A percentile compares a stretch with the other conserved stretches of the same genome.
phyloP scores from a whole-genome alignment of 306 rosid species.

The Herpetospermum pedunculosum region DNA sequence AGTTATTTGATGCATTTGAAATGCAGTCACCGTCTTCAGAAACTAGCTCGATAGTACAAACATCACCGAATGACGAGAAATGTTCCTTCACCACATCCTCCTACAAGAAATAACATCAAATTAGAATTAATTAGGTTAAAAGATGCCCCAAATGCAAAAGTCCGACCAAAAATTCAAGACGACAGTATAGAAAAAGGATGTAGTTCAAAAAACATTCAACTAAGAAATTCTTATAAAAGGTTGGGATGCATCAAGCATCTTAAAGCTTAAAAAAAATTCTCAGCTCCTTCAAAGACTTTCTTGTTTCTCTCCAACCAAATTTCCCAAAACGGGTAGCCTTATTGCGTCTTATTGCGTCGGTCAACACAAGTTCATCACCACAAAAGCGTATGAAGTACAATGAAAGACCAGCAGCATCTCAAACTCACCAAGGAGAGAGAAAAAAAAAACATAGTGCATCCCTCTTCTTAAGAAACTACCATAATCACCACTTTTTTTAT shows the following conservation, averaged over 20 bases:
- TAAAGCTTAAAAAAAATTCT: not conserved
- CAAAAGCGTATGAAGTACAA: not conserved
- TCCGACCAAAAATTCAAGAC: not conserved
- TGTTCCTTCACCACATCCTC: constrained; percentile 65
- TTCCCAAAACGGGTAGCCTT: not conserved
- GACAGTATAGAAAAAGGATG: not conserved
- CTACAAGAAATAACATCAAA: constrained; percentile 17
- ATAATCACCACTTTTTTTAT: not conserved
- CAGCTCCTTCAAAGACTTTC: not conserved
- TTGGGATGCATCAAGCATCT: not conserved
- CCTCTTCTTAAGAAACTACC: not conserved
- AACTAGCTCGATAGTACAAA: constrained; percentile 38
- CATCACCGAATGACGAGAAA: constrained; percentile 55
- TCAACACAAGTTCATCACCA: not conserved
- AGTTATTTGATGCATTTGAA: constrained; percentile 27
- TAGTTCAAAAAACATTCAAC: not conserved
- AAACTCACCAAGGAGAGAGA: not conserved
- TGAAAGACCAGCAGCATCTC: not conserved
- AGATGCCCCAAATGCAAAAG: not conserved
- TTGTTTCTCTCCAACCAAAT: not conserved
- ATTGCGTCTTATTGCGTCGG: too few relatives aligned
- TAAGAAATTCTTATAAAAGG: not conserved
- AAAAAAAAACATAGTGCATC: not conserved
- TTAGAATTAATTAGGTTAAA: not conserved
- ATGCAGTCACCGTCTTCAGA: constrained; percentile 21